These are phyloP conservation scores for Carex sylvatica DNA, from an alignment of 202 grass and related monocot genomes.

Conservation along the genomic window DNA sequence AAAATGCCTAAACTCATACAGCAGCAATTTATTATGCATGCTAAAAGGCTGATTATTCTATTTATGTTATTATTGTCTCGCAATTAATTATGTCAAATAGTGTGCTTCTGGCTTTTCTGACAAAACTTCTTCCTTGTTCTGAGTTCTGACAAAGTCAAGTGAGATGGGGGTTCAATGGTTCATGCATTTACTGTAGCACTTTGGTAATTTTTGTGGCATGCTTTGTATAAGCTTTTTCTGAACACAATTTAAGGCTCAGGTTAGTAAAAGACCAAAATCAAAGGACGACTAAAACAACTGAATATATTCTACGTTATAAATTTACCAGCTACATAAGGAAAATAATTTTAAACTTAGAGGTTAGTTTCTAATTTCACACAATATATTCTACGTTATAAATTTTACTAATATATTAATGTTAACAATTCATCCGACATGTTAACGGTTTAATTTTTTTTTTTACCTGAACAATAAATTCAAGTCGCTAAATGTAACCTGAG, in stretches of 20 bases:
- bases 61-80: not conserved
- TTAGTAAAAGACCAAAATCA: not conserved
- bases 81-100: not conserved
- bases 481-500: no score
- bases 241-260: not conserved
- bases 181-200: not conserved
- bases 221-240: not conserved
- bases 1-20: not conserved
- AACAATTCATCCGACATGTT: not conserved
- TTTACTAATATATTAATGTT: not conserved
- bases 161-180: not conserved
- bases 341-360: not conserved
- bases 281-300: not conserved
- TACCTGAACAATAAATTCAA: no score
- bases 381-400: not conserved
- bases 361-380: not conserved
- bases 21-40: not conserved
- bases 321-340: not conserved
- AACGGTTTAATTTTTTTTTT: no score
- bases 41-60: not conserved
- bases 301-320: not conserved
- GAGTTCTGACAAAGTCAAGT: not conserved
- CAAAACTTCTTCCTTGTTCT: not conserved
- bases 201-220: not conserved
- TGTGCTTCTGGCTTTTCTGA: conserved; percentile 4